Evolutionary conservation across 2,329 filamentous ascomycete genomes (phyloP).

Genomic region (Cercospora sp.): DNA sequence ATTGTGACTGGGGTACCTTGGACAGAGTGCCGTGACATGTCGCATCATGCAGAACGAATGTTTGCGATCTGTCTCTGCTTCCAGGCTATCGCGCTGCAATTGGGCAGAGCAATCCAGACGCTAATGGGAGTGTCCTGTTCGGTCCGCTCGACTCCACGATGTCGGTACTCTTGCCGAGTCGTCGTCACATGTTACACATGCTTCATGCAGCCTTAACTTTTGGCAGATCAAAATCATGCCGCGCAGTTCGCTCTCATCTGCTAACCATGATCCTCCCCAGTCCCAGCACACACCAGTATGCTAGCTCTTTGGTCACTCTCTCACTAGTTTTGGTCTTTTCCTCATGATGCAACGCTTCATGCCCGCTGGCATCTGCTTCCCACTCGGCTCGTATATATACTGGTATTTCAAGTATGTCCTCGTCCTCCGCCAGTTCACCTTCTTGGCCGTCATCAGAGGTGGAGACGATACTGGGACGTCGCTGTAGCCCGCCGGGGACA

Average conservation of each 20-base stretch:
- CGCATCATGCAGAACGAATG: background rate
- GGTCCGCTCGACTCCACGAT: constrained; percentile 13
- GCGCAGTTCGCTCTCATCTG: background rate
- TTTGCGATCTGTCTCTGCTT: background rate
- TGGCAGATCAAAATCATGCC: background rate
- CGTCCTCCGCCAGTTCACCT: constrained; percentile 52
- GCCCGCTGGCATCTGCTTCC: constrained; percentile 64
- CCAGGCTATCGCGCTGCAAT: background rate
- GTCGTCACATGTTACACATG: background rate
- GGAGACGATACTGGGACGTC: constrained; percentile 38
- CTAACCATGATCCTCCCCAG: constrained; percentile 68
- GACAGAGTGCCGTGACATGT: background rate
- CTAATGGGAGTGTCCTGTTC: constrained; percentile 9
- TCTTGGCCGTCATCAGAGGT: constrained; percentile 42
- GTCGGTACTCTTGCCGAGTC: constrained; percentile 1
- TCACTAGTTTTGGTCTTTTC: constrained; percentile 54
- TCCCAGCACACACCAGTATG: constrained; percentile 93
- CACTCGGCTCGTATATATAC: constrained; percentile 92
- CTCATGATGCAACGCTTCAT: constrained; percentile 62
- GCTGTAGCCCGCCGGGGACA: constrained; percentile 56
- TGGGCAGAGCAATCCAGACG: constrained; percentile 1
- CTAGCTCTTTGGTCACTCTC: constrained; percentile 80
- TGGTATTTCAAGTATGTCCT: constrained; percentile 79
- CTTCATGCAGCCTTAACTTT: background rate
- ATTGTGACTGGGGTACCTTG: background rate